Percentiles rank a stretch among this genome's conserved stretches.
These are phyloP conservation scores for Breviolum minutum DNA, from an alignment of 73 alveolate species.

Conservation along the genomic window DNA sequence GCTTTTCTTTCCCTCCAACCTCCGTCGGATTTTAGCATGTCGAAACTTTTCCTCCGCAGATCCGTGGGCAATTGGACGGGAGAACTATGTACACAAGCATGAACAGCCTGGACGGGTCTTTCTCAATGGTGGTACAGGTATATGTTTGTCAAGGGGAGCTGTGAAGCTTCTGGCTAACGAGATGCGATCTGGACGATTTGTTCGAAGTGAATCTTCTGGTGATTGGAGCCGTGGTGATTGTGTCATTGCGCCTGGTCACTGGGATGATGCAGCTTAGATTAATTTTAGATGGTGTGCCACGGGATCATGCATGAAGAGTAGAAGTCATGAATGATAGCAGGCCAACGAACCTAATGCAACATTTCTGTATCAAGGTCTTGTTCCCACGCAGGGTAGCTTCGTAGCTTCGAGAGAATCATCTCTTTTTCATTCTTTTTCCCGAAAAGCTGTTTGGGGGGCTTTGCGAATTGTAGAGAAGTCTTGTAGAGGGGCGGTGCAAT, in stretches of 20 bases:
- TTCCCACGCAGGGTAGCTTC: too few species aligned
- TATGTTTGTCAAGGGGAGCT: constrained; percentile 71
- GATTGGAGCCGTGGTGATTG: constrained; percentile 79
- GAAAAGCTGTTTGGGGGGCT: too few species aligned
- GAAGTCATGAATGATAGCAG: too few species aligned
- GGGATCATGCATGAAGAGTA: neutral
- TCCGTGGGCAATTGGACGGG: constrained; percentile 74
- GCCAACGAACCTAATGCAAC: too few species aligned
- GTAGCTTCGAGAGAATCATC: too few species aligned
- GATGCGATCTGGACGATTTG: constrained; percentile 29
- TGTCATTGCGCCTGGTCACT: constrained; percentile 66
- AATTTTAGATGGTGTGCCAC: neutral
- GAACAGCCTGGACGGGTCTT: constrained; percentile 86
- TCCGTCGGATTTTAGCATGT: constrained; percentile 66
- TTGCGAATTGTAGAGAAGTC: too few species aligned
- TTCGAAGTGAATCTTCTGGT: constrained; percentile 11
- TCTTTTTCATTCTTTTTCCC: too few species aligned
- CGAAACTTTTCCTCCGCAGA: constrained; percentile 48
- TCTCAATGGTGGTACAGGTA: constrained; percentile 80
- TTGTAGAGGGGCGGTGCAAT: too few species aligned
- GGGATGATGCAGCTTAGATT: constrained; percentile 76
- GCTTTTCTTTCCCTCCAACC: constrained; percentile 61
- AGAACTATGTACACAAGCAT: constrained; percentile 81
- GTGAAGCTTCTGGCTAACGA: constrained; percentile 30
- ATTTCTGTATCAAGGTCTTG: too few species aligned